Evolutionary conservation across 2,329 filamentous ascomycete species (phyloP).

Genomic region (Cryphonectria radicalis): DNA sequence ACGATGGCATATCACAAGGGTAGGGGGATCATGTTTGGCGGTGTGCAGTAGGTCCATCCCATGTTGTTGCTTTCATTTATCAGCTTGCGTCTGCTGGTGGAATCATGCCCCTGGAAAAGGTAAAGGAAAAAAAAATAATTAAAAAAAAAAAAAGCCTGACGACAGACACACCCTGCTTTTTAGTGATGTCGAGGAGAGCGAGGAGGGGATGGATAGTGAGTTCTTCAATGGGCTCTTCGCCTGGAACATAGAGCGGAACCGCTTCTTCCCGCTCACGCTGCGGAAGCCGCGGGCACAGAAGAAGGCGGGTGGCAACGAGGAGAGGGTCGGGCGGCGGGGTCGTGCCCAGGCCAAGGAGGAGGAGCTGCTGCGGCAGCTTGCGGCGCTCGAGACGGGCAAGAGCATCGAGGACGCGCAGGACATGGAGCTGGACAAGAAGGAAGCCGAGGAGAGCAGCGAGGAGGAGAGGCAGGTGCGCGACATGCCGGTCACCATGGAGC

Average conservation of each 20-base stretch:
- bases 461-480: constrained; percentile 63
- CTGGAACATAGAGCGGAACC: constrained; percentile 94
- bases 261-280: constrained; percentile 84
- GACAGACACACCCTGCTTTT: neutral
- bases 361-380: constrained; percentile 84
- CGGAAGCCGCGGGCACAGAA: constrained; percentile 72
- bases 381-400: constrained; percentile 78
- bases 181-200: constrained; percentile 79
- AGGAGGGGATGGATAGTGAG: constrained; percentile 95
- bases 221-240: constrained; percentile 93
- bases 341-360: constrained; percentile 89
- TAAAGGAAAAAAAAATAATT: no score
- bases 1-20: constrained; percentile 96
- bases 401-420: constrained; percentile 59
- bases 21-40: constrained; percentile 89
- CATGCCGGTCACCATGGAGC: constrained; percentile 73
- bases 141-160: neutral
- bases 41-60: constrained; percentile 65
- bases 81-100: neutral
- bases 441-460: constrained; percentile 44
- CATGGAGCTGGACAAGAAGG: constrained; percentile 55
- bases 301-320: constrained; percentile 51
- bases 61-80: neutral
- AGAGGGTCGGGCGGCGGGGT: constrained; percentile 66
- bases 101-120: neutral